Percentiles rank a stretch among this genome's conserved stretches.
Evolutionary conservation across 192 early-diverging fungal species (phyloP).

Genomic region (Linderina pennispora): DNA sequence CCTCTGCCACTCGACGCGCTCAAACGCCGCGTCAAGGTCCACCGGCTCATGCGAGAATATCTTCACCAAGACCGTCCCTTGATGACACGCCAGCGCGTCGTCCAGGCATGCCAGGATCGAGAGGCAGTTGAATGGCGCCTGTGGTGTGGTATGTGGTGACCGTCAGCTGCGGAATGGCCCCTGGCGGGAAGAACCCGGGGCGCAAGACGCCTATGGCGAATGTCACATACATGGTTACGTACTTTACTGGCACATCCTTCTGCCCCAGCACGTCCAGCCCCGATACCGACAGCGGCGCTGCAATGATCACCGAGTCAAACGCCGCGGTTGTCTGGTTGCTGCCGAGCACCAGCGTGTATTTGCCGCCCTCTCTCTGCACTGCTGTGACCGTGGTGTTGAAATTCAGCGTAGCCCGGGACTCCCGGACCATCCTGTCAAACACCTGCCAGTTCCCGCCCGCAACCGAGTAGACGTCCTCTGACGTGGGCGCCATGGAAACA

Average conservation of each 20-base stretch:
- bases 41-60: constrained; percentile 19
- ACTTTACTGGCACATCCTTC: constrained; percentile 4
- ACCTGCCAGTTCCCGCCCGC: constrained; percentile 30
- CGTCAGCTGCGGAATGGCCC: constrained; percentile 11
- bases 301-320: constrained; percentile 21
- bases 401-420: constrained; percentile 8
- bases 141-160: constrained; percentile 21
- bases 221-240: constrained; percentile 23
- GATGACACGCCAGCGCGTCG: neutral
- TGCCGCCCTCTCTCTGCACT: neutral
- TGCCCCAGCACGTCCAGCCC: constrained; percentile 2
- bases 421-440: constrained; percentile 13
- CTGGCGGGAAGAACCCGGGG: constrained; percentile 8
- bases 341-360: neutral
- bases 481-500: constrained; percentile 25
- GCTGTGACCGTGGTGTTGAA: constrained; percentile 4
- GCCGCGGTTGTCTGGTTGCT: neutral
- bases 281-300: constrained; percentile 16
- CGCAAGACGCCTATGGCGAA: constrained; percentile 22
- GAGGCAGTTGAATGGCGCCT: constrained; percentile 24
- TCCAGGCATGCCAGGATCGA: constrained; percentile 23
- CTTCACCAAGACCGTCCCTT: constrained; percentile 14
- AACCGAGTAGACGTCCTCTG: constrained; percentile 18
- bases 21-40: constrained; percentile 5
- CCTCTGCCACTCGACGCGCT: constrained; percentile 10